Conservation (phyloP, 1,284 basidiomycete species). For the Ustilago nuda region DNA sequence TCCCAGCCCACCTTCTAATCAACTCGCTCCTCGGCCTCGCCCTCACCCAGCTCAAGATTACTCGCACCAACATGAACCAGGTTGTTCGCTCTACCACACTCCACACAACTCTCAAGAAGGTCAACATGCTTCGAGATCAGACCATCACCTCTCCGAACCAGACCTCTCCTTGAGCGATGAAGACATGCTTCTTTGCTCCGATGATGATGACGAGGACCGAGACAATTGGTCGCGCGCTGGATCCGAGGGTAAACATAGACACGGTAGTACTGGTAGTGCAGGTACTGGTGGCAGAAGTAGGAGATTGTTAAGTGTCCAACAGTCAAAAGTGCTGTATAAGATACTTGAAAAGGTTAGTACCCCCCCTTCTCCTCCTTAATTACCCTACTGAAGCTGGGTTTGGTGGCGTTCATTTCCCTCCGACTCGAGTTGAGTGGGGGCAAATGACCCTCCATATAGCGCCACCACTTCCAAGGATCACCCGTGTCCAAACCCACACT, state of each 20-base stretch:
- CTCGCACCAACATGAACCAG: neutral
- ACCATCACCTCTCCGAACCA: slow-evolving; percentile 8
- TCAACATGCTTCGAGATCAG: neutral
- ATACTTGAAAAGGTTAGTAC: slow-evolving; percentile 48
- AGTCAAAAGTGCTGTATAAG: slow-evolving; percentile 57
- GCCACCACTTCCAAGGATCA: neutral
- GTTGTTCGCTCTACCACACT: neutral
- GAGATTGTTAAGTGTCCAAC: slow-evolving; percentile 46
- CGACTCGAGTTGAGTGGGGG: too few relatives aligned
- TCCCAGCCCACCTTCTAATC: neutral
- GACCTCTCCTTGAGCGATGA: slow-evolving; percentile 32
- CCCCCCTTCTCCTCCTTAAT: neutral
- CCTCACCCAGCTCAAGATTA: neutral
- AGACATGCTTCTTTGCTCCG: slow-evolving; percentile 37
- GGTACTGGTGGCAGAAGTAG: slow-evolving; percentile 21
- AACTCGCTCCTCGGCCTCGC: neutral
- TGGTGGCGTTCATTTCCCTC: neutral
- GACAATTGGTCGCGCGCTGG: slow-evolving; percentile 17
- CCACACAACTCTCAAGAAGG: neutral
- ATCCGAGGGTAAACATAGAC: neutral
- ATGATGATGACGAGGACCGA: slow-evolving; percentile 12
- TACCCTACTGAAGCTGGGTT: neutral
- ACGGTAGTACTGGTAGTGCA: neutral
- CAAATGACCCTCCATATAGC: too few relatives aligned
- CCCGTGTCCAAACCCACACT: neutral